Evolutionary conservation across 2,329 filamentous ascomycete species (phyloP), one percentile per base, ranked within the genome.

Genomic region (Colletotrichum musicola): DNA sequence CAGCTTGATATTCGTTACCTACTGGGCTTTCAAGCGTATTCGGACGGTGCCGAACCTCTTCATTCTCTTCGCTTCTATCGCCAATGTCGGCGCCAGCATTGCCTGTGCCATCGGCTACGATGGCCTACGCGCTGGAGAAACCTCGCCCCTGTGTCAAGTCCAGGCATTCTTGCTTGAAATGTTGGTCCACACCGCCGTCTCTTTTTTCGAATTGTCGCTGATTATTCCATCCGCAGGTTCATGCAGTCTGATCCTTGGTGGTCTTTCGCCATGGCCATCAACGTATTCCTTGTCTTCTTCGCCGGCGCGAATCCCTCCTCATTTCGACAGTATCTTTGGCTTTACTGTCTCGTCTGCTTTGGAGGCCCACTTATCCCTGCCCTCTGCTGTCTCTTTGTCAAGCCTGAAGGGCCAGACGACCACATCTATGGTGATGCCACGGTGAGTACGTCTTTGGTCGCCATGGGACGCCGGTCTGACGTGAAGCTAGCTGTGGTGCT

Each of bases 191-290:
- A 25, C 16, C 18, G 10, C 3, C 14, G 13, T 10, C 1, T 47
- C 20, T 40, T 14, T 20, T n/a, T 6, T 10, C 6, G 12, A 3
- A 16, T 20, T 9, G 18, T 53, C 12, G 14, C 64, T 72, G 20
- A 71, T 54, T 6, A 13, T 12, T n/a, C 22, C 27, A 35, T 35
- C n/a, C 12, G 10, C 71, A 93, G 90, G 88, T 94, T 93, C 77
- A 92, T 93, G 88, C 90, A 92, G 72, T 91, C 90, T 5, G 91
- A 93, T 78, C 89, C 90, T 0, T 86, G 92, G 81, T 94, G 90
- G 92, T 92, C 92, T 0, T 87, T 94, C 62, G 91, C 91, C 71
- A 95, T 96, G 93, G 92, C 93, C 3, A 84, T 91, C 75, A 96
- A 95, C 74, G 93, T 95, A 70, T 93, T 92, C 74, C 85, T 95